A percentile compares a stretch with the other conserved stretches of the same genome.
Conservation (phyloP, 768 basidiomycete genomes). For the Suillus paluster region DNA sequence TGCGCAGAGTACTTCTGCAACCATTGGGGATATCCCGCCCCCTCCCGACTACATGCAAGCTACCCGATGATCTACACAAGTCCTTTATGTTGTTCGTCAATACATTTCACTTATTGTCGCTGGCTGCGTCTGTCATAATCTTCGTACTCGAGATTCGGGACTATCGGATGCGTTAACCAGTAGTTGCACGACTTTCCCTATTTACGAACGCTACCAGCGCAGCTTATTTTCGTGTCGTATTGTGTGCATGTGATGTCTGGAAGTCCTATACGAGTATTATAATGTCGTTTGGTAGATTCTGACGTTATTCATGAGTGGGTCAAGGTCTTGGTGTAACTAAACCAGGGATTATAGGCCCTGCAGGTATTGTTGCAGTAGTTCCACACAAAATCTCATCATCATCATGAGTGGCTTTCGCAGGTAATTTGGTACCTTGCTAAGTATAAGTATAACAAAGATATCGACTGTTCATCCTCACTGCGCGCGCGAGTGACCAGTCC, state of each 20-base stretch:
- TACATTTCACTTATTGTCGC: neutral
- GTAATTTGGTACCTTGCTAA: too few relatives aligned
- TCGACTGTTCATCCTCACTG: too few relatives aligned
- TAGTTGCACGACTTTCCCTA: neutral
- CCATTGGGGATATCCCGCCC: constrained; percentile 20
- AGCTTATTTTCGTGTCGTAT: neutral
- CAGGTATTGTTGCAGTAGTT: too few relatives aligned
- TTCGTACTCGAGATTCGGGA: neutral
- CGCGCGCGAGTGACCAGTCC: too few relatives aligned
- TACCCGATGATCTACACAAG: neutral
- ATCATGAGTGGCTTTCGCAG: too few relatives aligned
- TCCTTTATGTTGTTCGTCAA: neutral
- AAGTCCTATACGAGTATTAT: too few relatives aligned
- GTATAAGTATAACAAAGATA: too few relatives aligned
- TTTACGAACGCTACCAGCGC: neutral
- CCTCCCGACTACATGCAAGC: constrained; percentile 31
- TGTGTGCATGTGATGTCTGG: neutral
- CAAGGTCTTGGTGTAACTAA: too few relatives aligned
- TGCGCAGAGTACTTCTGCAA: constrained; percentile 17
- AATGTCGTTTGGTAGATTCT: too few relatives aligned
- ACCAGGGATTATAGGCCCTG: too few relatives aligned
- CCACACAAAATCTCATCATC: too few relatives aligned
- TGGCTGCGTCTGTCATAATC: neutral
- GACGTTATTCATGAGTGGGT: too few relatives aligned
- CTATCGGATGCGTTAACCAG: neutral